A percentile compares a stretch with the other conserved stretches of the same genome.
Evolutionary conservation across 768 basidiomycete genomes (phyloP).

Genomic region (Crucibulum laeve): DNA sequence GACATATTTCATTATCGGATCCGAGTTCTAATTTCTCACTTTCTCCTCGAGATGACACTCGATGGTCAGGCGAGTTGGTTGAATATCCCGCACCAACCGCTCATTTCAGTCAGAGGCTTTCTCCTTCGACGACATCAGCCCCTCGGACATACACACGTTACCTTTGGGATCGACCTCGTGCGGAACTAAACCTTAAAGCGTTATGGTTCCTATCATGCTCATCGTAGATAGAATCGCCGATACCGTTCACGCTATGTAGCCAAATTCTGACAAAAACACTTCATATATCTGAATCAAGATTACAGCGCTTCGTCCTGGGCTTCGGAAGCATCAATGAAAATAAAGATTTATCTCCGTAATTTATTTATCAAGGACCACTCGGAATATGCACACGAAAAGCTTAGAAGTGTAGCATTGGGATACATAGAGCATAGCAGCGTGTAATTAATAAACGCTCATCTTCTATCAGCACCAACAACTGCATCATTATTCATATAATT

Average conservation of each 20-base stretch:
- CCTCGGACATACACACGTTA: too few relatives aligned
- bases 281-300: neutral
- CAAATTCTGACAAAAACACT: neutral
- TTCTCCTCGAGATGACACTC: neutral
- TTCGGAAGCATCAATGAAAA: neutral
- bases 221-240: slow-evolving; percentile 1
- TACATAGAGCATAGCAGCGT: too few relatives aligned
- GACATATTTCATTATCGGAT: neutral
- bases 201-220: neutral
- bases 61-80: neutral
- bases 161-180: neutral
- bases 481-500: too few relatives aligned
- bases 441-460: too few relatives aligned
- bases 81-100: neutral
- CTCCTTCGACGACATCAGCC: neutral
- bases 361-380: neutral
- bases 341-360: neutral
- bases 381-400: too few relatives aligned
- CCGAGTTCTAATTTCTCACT: neutral
- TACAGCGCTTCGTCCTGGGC: neutral
- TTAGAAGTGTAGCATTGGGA: too few relatives aligned
- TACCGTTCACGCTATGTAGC: too few relatives aligned
- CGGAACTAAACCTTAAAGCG: neutral
- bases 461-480: too few relatives aligned
- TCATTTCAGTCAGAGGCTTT: neutral